These are phyloP conservation scores for Agaricus bisporus DNA, from an alignment of 768 basidiomycete genomes.

Conservation along the genomic window DNA sequence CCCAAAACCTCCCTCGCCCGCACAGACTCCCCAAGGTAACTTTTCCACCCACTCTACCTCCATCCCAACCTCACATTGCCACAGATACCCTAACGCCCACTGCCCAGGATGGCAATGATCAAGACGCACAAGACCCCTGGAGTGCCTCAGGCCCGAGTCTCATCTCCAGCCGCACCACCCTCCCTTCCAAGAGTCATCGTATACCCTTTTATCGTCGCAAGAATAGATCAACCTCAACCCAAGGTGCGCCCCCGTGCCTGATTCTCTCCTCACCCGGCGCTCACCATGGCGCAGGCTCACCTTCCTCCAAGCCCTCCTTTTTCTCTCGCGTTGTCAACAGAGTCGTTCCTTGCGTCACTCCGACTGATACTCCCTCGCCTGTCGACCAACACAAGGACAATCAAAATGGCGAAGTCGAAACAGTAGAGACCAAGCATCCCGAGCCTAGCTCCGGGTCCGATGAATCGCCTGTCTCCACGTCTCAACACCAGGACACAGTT, in stretches of 20 bases:
- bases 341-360: constrained; percentile 62
- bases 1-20: neutral
- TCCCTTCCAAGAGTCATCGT: constrained; percentile 30
- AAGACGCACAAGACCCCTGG: constrained; percentile 36
- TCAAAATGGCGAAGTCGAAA: constrained; percentile 23
- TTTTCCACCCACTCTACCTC: constrained; percentile 3
- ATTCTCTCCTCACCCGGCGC: constrained; percentile 25
- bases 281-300: constrained; percentile 21
- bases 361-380: constrained; percentile 21
- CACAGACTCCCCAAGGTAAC: neutral
- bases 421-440: constrained; percentile 18
- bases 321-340: constrained; percentile 57
- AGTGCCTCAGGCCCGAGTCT: constrained; percentile 17
- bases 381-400: constrained; percentile 24
- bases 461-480: neutral
- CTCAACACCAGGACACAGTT: constrained; percentile 16
- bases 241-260: constrained; percentile 25
- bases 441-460: neutral
- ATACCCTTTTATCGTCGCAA: constrained; percentile 41
- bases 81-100: constrained; percentile 13
- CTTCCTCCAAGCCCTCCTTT: constrained; percentile 42
- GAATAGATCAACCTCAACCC: constrained; percentile 29
- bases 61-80: constrained; percentile 8
- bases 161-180: constrained; percentile 16
- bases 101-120: constrained; percentile 19